These are phyloP conservation scores for Aphanomyces invadans DNA, from an alignment of 352 stramenopile genomes.

Conservation along the genomic window DNA sequence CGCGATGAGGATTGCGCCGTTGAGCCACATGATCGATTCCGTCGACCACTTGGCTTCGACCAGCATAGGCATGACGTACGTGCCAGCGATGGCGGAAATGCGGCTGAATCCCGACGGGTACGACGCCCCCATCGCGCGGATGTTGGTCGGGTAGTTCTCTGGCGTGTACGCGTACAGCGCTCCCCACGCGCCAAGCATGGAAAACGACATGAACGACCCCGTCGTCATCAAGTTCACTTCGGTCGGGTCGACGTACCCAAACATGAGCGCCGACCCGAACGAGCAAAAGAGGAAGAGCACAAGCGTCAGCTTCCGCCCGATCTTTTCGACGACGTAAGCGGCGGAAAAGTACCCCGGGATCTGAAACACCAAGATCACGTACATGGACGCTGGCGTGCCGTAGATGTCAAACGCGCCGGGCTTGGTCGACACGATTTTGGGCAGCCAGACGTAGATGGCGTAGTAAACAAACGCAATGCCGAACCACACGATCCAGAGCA, in stretches of 20 bases:
- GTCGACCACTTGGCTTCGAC: slow-evolving; percentile 1
- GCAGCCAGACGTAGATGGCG: slow-evolving; percentile 28
- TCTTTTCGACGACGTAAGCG: slow-evolving; percentile 19
- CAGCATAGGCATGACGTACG: slow-evolving; percentile 22
- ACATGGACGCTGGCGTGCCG: slow-evolving; percentile 6
- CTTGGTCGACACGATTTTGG: slow-evolving; percentile 5
- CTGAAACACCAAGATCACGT: slow-evolving; percentile 15
- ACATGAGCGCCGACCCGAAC: slow-evolving; percentile 11
- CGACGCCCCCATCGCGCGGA: slow-evolving; percentile 24
- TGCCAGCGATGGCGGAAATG: slow-evolving; percentile 22
- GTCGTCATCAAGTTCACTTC: slow-evolving; percentile 12
- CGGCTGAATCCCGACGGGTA: slow-evolving; percentile 15
- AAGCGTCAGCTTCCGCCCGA: slow-evolving; percentile 23
- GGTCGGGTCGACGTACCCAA: slow-evolving; percentile 23
- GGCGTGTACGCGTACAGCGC: slow-evolving; percentile 25
- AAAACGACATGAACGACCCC: slow-evolving; percentile 22
- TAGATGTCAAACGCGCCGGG: slow-evolving; percentile 21
- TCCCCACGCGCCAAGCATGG: slow-evolving; percentile 24
- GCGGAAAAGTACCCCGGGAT: slow-evolving; percentile 21
- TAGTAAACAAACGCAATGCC: slow-evolving; percentile 29
- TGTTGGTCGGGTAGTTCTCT: slow-evolving; percentile 26
- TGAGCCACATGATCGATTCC: slow-evolving; percentile 25
- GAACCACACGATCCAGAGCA: slow-evolving; percentile 29
- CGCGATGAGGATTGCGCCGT: slow-evolving; percentile 13
- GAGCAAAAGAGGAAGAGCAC: slow-evolving; percentile 17